Base-by-base conservation (phyloP, 768 basidiomycete genomes). In the Asterophora lycoperdoides region DNA sequence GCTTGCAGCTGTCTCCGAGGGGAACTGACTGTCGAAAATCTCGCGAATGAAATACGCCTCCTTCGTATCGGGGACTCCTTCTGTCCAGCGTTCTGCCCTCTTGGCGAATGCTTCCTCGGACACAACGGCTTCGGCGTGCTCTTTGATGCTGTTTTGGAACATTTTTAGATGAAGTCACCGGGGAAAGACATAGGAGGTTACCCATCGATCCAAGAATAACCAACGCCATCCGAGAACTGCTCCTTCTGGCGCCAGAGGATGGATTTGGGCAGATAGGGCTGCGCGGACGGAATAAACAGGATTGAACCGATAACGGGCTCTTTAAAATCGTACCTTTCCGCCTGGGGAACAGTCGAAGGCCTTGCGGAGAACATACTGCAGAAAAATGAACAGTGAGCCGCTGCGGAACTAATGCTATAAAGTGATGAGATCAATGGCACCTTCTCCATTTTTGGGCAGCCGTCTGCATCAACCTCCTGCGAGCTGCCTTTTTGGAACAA, bases 231-330 rank as follows among this genome's bases (percentile, higher is more conserved):
- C 1, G 94, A 97, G 73, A 99, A 99, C 61, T 98, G 94, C 69
- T 99, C 96, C 67, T 99, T 99, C 67, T 99, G 96, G 48, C 96
- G 80, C 96, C 96, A 99, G 35, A 99, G 76, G 60, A 99, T 97
- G 13, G 89, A 90, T 48, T 78, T 78, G 10, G 96, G 96, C 44
- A 99, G 82, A 70, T 98, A 99, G 1, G 92, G 86, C 86, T 92
- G 19, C 13, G 28, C 23, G 53, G 41, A 23, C 40, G 52, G 28
- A 36, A 23, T 51, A 15, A 50, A 44, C 48, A 8, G 34, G 32
- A 23, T 23, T 41, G 47, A 30, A 8, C 33, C 13, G 2, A 51
- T 29, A 23, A 44, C 39, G 20, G 28, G 20, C 2, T 14, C 10
- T 19, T 4, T 34, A 28, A 49, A 4, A 23, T 3, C 30, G 53